phyloP scores from a whole-genome alignment of 2,329 filamentous ascomycete species.

The Thermochaetoides dissita region DNA sequence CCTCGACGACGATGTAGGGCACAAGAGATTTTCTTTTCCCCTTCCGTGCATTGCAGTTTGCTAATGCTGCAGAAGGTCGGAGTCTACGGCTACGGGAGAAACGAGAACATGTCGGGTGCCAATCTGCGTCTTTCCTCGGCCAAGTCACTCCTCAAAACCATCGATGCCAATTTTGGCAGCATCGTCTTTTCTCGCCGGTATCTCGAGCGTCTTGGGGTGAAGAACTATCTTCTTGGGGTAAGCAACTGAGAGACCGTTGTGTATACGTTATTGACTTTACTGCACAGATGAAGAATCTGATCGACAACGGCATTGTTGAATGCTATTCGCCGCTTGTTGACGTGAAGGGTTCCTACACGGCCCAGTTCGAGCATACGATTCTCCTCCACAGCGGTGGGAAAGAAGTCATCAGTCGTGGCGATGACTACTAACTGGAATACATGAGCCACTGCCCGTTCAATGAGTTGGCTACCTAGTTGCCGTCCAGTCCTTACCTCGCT shows the following conservation, averaged over 20 bases:
- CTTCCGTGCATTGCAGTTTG: too few species aligned
- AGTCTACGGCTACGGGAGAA: constrained; percentile 6
- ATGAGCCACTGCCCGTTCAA: not conserved
- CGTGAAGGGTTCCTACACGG: constrained; percentile 87
- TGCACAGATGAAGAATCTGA: constrained; percentile 10
- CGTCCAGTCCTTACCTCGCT: not conserved
- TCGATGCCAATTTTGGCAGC: constrained; percentile 93
- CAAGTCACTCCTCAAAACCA: constrained; percentile 71
- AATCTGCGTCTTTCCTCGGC: constrained; percentile 67
- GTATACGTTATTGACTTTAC: too few species aligned
- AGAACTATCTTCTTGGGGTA: constrained; percentile 85
- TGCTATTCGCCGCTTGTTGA: constrained; percentile 80
- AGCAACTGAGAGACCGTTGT: constrained; percentile 19
- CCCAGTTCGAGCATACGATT: constrained; percentile 87
- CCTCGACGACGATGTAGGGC: constrained; percentile 40
- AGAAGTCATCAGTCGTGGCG: constrained; percentile 74
- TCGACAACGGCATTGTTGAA: constrained; percentile 65
- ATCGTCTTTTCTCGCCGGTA: constrained; percentile 84
- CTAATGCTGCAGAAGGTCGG: constrained; percentile 54
- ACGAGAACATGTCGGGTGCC: constrained; percentile 1
- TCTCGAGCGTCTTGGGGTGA: constrained; percentile 80
- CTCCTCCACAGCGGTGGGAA: constrained; percentile 21
- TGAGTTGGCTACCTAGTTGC: not conserved
- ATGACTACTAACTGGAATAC: constrained; percentile 49
- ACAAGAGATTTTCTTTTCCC: not conserved